A percentile compares a stretch with the other conserved stretches of the same genome.
These are phyloP conservation scores for Clonostachys solani DNA, from an alignment of 2,329 filamentous ascomycete species.

Conservation along the genomic window DNA sequence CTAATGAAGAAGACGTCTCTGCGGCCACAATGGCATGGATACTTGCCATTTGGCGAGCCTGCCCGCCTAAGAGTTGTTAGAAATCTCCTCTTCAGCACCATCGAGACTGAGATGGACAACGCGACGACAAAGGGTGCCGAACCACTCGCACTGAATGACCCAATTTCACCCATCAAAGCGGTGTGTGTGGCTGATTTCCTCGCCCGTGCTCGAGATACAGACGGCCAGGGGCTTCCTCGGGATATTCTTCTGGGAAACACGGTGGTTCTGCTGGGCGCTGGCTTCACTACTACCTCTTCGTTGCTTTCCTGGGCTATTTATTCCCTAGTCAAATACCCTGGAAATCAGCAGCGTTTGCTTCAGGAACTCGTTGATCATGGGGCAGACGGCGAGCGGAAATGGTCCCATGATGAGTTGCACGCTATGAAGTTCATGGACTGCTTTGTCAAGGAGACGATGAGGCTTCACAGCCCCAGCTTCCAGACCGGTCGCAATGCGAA, in stretches of 20 bases:
- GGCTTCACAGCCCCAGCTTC: constrained; percentile 56
- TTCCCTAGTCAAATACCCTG: constrained; percentile 44
- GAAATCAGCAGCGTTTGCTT: constrained; percentile 50
- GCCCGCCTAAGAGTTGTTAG: constrained; percentile 24
- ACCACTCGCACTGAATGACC: background rate
- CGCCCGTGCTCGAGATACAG: constrained; percentile 45
- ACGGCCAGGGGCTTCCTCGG: constrained; percentile 48
- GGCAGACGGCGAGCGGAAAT: constrained; percentile 33
- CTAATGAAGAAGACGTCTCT: constrained; percentile 55
- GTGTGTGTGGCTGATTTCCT: constrained; percentile 39
- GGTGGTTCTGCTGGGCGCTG: constrained; percentile 49
- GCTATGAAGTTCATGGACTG: constrained; percentile 48
- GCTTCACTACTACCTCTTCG: constrained; percentile 56
- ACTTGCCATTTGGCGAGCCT: constrained; percentile 54
- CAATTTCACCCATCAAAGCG: background rate
- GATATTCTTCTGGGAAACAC: constrained; percentile 20
- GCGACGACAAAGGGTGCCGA: constrained; percentile 11
- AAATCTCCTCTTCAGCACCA: constrained; percentile 24
- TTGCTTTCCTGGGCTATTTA: constrained; percentile 56
- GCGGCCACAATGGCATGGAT: constrained; percentile 47
- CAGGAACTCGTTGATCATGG: constrained; percentile 52
- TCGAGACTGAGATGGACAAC: constrained; percentile 29
- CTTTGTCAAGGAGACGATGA: constrained; percentile 57
- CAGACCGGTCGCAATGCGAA: constrained; percentile 55
- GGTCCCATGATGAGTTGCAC: constrained; percentile 41